These are phyloP conservation scores for Aspergillus ostianus DNA, from an alignment of 495 filamentous ascomycete species.

Conservation along the genomic window DNA sequence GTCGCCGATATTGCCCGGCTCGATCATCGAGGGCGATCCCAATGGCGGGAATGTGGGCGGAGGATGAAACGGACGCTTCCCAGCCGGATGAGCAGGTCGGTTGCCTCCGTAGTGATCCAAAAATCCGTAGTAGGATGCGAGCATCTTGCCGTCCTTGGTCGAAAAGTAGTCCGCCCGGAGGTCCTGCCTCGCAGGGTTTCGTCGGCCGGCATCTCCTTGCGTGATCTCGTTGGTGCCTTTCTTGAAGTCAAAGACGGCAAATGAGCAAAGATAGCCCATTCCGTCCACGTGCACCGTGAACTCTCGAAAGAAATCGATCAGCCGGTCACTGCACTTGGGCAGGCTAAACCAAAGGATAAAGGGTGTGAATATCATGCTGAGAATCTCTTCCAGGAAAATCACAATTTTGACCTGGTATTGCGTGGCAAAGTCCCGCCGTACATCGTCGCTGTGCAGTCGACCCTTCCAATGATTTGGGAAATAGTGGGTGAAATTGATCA, in stretches of 20 bases:
- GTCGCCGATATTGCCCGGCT: slow-evolving; percentile 44
- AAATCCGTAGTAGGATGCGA: slow-evolving; percentile 90
- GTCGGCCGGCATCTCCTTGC: slow-evolving; percentile 35
- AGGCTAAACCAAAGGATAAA: slow-evolving; percentile 85
- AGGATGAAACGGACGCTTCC: slow-evolving; percentile 62
- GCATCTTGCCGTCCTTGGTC: slow-evolving; percentile 96
- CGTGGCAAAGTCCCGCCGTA: slow-evolving; percentile 76
- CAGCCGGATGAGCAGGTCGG: slow-evolving; percentile 51
- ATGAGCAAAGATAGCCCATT: slow-evolving; percentile 91
- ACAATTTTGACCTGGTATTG: slow-evolving; percentile 86
- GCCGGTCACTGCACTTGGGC: slow-evolving; percentile 84
- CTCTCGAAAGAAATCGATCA: slow-evolving; percentile 97
- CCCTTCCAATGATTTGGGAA: slow-evolving; percentile 83
- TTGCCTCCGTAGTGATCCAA: slow-evolving; percentile 82
- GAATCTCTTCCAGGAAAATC: slow-evolving; percentile 88
- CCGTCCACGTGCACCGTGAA: slow-evolving; percentile 97
- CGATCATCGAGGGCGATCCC: slow-evolving; percentile 57
- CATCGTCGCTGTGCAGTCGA: slow-evolving; percentile 84
- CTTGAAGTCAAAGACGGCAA: slow-evolving; percentile 97
- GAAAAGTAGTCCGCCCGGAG: slow-evolving; percentile 89
- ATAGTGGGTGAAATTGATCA: slow-evolving; percentile 91
- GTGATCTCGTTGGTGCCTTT: slow-evolving; percentile 63
- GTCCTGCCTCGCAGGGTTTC: slow-evolving; percentile 44
- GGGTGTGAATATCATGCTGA: slow-evolving; percentile 89
- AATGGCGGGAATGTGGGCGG: slow-evolving; percentile 74